Evolutionary conservation across 2,329 filamentous ascomycete species (phyloP), one percentile per base, ranked within the genome.

Genomic region (Fusarium penzigii): DNA sequence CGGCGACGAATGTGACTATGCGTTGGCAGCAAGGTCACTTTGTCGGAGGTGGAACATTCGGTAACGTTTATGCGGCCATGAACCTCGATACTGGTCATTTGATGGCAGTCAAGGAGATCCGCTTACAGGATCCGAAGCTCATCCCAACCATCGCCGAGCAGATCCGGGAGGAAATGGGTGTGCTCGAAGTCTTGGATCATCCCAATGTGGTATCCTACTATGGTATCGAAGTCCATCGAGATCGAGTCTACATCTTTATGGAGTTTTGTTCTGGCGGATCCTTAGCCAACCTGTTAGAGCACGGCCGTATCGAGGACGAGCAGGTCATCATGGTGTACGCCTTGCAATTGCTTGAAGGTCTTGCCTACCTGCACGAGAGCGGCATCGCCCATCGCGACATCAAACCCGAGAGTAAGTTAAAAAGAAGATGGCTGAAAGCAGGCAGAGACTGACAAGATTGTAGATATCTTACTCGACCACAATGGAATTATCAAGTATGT

Each of bases 191-290:
- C 1, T 81, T 99, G 42, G 92, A 99, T 67, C 94, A 99, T 68
- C 94, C 94, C 17, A 99, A 99, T 68, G 90, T 99, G 55, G 95
- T 99, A 17, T 93, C 92, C 10, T 99, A 99, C 73, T 94, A 94
- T 68, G 94, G 94, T 52, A 97, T 99, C 66, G 94, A 99, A 72
- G 94, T 97, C 3, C 94, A 99, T 73, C 85, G 94, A 57, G 94
- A 99, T 78, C 94, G 96, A 68, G 94, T 99, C n/a, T 99, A 97
- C 73, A 97, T 99, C 62, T 99, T 99, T 70, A 99, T 99, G 94
- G 94, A 99, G 72, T 97, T 96, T 73, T 99, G 94, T 72, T 95
- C 92, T 5, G 93, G 94, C 46, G 94, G 94, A 17, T 97, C 93
- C 14, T 79, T 99, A 44, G 92, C 94, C 40, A 89, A 84, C 46